Evolutionary conservation across 2,329 filamentous ascomycete genomes (phyloP), one percentile per base, ranked within the genome.

Genomic region (Stagonosporopsis chrysanthemi): DNA sequence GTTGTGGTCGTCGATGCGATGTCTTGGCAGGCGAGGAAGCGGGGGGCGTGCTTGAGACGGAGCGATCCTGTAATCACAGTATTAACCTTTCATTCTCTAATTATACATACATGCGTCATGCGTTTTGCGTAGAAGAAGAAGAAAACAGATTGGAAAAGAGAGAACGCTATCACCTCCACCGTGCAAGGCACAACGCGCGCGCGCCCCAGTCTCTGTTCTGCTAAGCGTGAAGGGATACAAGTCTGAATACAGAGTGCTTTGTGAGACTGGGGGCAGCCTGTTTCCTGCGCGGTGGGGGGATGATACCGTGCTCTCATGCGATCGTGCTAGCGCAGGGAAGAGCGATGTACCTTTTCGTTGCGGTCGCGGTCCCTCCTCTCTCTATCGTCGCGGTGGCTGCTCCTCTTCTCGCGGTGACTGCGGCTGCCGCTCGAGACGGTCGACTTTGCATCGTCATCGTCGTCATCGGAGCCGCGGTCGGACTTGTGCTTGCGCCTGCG

Each of bases 401-500:
- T 76, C 45, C 77, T 72, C 67, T 80, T 79, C 60, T 80, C 73
- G 67, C 78, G 70, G 51, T 72, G 71, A 33, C 68, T 69, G 47
- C 73, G 71, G 48, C 69, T 70, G 61, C 72, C 69, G 33, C 66
- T 69, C 19, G 73, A 75, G 38, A 73, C 64, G 22, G 68, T 72
- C 22, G 73, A 76, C 43, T 74, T 74, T 17, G 52, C 53, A 52
- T 77, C 75, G 47, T 77, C 74, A n/a, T n/a, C n/a, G n/a, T n/a
- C n/a, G 52, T 77, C 74, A 49, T 77, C 72, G 36, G 74, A 77
- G 66, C 70, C 78, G 65, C 52, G 75, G 69, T 67, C 76, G 65
- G 65, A 68, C 44, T 70, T 70, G 62, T 78, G 74, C 59, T 75
- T 80, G 66, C 82, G 81, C 58, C 78, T 80, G 40, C 77, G 78